These are phyloP conservation scores for Trichoderma virens DNA, from an alignment of 495 filamentous ascomycete species.

Conservation along the genomic window DNA sequence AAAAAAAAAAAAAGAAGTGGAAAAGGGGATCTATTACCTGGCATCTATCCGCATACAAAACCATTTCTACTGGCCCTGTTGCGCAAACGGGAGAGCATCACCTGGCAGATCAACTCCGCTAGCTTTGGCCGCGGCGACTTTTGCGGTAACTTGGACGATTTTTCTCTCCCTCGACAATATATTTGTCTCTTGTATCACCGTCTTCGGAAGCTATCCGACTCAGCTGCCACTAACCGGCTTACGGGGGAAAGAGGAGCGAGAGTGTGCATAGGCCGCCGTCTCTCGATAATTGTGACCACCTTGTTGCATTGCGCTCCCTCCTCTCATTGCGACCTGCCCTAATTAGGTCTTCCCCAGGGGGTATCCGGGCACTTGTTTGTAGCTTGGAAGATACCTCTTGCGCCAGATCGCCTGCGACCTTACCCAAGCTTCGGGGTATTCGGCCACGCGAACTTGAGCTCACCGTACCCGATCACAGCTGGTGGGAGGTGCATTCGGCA, in stretches of 20 bases:
- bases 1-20: not conserved
- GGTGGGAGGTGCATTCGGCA: not conserved
- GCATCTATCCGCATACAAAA: not conserved
- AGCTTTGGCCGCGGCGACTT: not conserved
- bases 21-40: not conserved
- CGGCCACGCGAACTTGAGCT: not conserved
- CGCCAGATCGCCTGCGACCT: not conserved
- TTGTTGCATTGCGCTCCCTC: not conserved
- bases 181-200: too few relatives aligned
- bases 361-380: not conserved
- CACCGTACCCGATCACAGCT: not conserved
- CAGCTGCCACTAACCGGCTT: not conserved
- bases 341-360: not conserved
- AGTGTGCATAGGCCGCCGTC: not conserved
- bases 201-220: too few relatives aligned
- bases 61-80: not conserved
- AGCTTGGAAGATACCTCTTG: not conserved
- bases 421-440: not conserved
- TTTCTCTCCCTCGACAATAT: not conserved
- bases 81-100: not conserved
- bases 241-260: not conserved
- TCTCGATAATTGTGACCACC: not conserved
- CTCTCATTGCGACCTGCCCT: not conserved
- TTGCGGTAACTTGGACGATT: not conserved
- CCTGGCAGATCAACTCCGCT: not conserved